Evolutionary conservation across 441 rosid genomes (phyloP).

Genomic region (Metrosideros polymorpha): DNA sequence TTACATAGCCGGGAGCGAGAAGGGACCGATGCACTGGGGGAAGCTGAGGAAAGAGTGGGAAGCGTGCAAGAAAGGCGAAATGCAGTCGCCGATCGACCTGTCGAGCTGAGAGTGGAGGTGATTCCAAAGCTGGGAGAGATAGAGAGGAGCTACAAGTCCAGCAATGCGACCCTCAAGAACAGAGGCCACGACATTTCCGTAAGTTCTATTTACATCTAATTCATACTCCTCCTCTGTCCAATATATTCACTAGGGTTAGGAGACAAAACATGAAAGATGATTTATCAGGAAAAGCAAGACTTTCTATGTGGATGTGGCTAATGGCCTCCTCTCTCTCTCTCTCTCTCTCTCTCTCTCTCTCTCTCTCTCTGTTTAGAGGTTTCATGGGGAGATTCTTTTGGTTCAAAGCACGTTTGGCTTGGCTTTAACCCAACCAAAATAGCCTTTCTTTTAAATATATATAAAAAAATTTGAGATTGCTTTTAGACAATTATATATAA

Average conservation of each 20-base stretch:
- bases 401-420: not conserved
- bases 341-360: too few species aligned
- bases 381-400: not conserved
- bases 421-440: not conserved
- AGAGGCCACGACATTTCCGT: constrained; percentile 52
- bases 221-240: not conserved
- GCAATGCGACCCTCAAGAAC: constrained; percentile 29
- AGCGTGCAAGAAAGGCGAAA: not conserved
- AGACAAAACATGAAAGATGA: not conserved
- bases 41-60: not conserved
- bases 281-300: not conserved
- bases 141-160: constrained; percentile 19
- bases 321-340: not conserved
- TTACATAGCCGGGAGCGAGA: not conserved
- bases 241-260: not conserved
- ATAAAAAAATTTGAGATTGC: not conserved
- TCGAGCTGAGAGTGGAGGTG: constrained; percentile 11
- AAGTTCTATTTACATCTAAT: not conserved
- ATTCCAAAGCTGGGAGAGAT: constrained; percentile 7
- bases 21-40: not conserved
- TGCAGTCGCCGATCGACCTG: not conserved
- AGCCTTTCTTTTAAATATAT: not conserved
- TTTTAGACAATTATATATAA: too few species aligned
- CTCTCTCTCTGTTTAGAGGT: not conserved
- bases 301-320: not conserved